Evolutionary conservation across 78 protist species (phyloP).

Genomic region (Mastigamoeba balamuthi): DNA sequence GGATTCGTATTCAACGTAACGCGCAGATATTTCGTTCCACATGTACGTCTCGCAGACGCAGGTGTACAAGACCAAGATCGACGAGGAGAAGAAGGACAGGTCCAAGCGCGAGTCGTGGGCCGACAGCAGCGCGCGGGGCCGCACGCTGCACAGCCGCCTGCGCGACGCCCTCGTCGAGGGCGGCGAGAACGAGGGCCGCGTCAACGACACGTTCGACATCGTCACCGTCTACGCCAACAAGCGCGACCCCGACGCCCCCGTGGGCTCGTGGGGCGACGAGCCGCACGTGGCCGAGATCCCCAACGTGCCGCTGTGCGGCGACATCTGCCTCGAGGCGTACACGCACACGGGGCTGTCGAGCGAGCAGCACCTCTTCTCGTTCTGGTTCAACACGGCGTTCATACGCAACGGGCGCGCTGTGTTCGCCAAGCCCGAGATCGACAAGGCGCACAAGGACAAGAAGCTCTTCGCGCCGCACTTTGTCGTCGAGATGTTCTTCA

Average conservation of each 20-base stretch:
- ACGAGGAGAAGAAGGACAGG: background rate
- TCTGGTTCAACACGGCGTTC: constrained; percentile 75
- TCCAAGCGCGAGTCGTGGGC: too few species aligned
- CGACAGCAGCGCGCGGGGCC: too few species aligned
- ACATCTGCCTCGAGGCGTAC: background rate
- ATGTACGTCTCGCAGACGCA: background rate
- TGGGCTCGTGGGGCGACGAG: background rate
- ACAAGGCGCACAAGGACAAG: constrained; percentile 68
- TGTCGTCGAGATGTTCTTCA: constrained; percentile 25
- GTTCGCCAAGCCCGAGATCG: constrained; percentile 46
- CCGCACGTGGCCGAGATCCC: background rate
- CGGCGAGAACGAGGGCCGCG: too few species aligned
- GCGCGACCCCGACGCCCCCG: too few species aligned
- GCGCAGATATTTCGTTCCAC: background rate
- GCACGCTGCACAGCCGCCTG: too few species aligned
- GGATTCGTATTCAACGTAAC: too few species aligned
- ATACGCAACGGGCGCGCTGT: background rate
- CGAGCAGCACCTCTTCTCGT: constrained; percentile 28
- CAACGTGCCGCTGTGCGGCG: background rate
- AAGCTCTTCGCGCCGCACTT: constrained; percentile 32
- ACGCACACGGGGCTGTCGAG: too few species aligned
- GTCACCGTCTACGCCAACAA: too few species aligned
- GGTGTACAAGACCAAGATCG: background rate
- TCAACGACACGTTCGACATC: too few species aligned
- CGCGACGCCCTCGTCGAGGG: too few species aligned